Evolutionary conservation across 257 asterid genomes (phyloP), one percentile per base, ranked within the genome.

Genomic region (Plectranthus barbatus): DNA sequence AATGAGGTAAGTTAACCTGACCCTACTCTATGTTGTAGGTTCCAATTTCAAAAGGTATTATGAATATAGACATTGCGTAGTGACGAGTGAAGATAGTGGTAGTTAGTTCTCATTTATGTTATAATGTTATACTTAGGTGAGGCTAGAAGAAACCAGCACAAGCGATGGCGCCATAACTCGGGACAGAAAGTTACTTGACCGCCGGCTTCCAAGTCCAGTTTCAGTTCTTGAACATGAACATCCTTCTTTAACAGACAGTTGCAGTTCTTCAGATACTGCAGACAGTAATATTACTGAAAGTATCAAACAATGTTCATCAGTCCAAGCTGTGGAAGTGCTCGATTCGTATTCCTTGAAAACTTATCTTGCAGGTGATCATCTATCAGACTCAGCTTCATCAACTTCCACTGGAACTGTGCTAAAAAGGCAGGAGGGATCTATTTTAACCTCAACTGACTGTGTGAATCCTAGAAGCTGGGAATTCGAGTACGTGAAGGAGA

Each of bases 381-480:
- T 24, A 62, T 80, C 83, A 13, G 97, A 93, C 76, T 90, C 95
- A 9, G 97, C 94, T 62, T 85, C 96, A 68, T 92, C 99, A 9
- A 51, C 66, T 56, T 79, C 67, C 21, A 20, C 55, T 14, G 13
- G 14, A 65, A 74, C 59, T 29, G 21, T 67, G 19, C 69, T 64
- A 0, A 56, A 72, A 59, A 62, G 68, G 78, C 67, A 26, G 33
- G 54, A 33, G 24, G 67, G 0, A 53, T 29, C 60, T 31, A 11
- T 67, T 40, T 40, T 65, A 34, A 13, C 47, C 62, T 50, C 55
- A 44, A 37, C n/a, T 3, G 39, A 53, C 42, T 46, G 13, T 4
- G 49, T 19, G 24, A 72, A 56, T 57, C 56, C 81, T 19, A 29
- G 29, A 48, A 71, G 66, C 15, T 86, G 84, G 81, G 96, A 87